Percentiles rank a stretch among this genome's conserved stretches.
Evolutionary conservation across 768 basidiomycete species (phyloP).

Genomic region (Suillus alpinus): DNA sequence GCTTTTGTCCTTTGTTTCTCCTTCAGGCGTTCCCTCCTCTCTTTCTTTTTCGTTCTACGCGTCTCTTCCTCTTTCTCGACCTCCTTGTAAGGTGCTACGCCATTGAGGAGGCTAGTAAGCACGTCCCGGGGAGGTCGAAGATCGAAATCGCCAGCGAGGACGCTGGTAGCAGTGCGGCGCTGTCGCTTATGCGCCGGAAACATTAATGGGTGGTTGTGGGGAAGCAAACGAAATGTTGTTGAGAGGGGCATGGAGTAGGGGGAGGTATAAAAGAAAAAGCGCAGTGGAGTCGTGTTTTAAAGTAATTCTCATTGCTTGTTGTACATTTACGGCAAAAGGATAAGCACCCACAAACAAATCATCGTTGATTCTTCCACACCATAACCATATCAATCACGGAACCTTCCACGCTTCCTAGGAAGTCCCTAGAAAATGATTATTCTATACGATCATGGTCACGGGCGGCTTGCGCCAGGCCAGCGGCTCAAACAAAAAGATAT

Average conservation of each 20-base stretch:
- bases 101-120: slow-evolving; percentile 76
- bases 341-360: slow-evolving; percentile 35
- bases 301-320: slow-evolving; percentile 32
- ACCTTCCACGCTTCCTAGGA: slow-evolving; percentile 9
- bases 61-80: slow-evolving; percentile 61
- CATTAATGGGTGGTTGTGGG: slow-evolving; percentile 10
- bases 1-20: slow-evolving; percentile 44
- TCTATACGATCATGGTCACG: background rate
- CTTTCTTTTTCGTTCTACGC: slow-evolving; percentile 53
- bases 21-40: slow-evolving; percentile 44
- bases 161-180: slow-evolving; percentile 68
- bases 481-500: background rate
- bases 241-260: slow-evolving; percentile 7
- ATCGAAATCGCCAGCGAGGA: slow-evolving; percentile 77
- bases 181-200: slow-evolving; percentile 32
- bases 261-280: slow-evolving; percentile 20
- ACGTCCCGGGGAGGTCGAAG: slow-evolving; percentile 65
- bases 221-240: slow-evolving; percentile 21
- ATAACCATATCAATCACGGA: slow-evolving; percentile 14
- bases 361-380: slow-evolving; percentile 26
- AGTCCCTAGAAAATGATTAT: slow-evolving; percentile 6
- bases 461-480: background rate
- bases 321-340: slow-evolving; percentile 34
- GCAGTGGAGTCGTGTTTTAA: slow-evolving; percentile 33
- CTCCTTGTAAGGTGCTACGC: slow-evolving; percentile 62